A percentile compares a stretch with the other conserved stretches of the same genome.
These are phyloP conservation scores for Fistulinella cinereoalba DNA, from an alignment of 1,284 basidiomycete genomes.

Conservation along the genomic window DNA sequence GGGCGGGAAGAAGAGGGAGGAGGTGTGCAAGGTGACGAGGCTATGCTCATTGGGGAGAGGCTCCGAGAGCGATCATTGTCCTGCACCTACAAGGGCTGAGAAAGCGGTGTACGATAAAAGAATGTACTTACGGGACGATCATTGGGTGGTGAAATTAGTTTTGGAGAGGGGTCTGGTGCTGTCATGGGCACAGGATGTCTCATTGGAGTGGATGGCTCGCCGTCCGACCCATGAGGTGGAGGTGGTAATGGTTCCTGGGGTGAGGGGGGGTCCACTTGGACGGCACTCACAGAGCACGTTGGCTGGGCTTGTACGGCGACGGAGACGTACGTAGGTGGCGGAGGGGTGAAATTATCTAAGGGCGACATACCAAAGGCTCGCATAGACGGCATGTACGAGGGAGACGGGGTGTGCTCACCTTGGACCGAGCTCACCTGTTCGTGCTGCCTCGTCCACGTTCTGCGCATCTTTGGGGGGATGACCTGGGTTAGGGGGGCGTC, in stretches of 20 bases:
- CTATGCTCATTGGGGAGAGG: slow-evolving; percentile 58
- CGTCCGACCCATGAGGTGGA: slow-evolving; percentile 3
- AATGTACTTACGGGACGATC: slow-evolving; percentile 21
- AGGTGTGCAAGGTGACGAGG: slow-evolving; percentile 41
- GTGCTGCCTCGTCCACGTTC: slow-evolving; percentile 48
- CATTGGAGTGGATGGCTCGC: slow-evolving; percentile 7
- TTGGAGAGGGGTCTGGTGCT: slow-evolving; percentile 10
- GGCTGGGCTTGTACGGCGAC: slow-evolving; percentile 37
- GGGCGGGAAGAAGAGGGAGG: slow-evolving; percentile 22
- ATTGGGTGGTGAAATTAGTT: slow-evolving; percentile 13
- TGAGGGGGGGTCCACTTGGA: slow-evolving; percentile 34
- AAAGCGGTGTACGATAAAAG: slow-evolving; percentile 1
- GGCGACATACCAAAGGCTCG: slow-evolving; percentile 29
- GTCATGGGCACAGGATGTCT: slow-evolving; percentile 11
- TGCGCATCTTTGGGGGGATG: slow-evolving; percentile 59
- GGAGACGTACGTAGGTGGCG: slow-evolving; percentile 31
- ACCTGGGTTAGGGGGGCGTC: slow-evolving; percentile 28
- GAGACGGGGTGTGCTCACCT: slow-evolving; percentile 34
- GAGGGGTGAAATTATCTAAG: slow-evolving; percentile 22
- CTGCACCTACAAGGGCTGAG: slow-evolving; percentile 33
- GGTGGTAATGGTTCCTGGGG: slow-evolving; percentile 13
- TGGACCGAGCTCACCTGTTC: slow-evolving; percentile 39
- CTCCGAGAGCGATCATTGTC: slow-evolving; percentile 36
- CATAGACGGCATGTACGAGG: slow-evolving; percentile 11
- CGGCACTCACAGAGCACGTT: slow-evolving; percentile 34